Evolutionary conservation across 345 rosid genomes (phyloP).

Genomic region (Litchi chinensis): DNA sequence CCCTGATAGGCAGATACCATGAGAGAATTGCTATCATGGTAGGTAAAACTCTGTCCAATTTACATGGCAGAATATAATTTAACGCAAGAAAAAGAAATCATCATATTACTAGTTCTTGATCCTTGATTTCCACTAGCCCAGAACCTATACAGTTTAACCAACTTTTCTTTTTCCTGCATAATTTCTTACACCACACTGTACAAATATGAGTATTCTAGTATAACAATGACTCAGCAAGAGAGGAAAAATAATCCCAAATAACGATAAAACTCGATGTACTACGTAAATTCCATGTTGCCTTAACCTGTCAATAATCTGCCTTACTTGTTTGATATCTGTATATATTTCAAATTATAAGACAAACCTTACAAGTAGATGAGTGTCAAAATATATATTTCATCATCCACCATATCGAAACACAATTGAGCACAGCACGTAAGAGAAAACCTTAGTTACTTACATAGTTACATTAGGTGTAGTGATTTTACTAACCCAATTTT

Average conservation of each 20-base stretch:
- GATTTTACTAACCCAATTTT: constrained; percentile 49
- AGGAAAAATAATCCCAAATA: too few relatives aligned
- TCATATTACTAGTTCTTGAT: too few relatives aligned
- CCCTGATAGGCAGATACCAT: too few relatives aligned
- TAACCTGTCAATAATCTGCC: not conserved
- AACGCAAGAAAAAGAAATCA: too few relatives aligned
- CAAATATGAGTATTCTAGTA: too few relatives aligned
- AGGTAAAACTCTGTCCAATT: too few relatives aligned
- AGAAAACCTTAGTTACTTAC: constrained; percentile 21
- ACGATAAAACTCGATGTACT: not conserved
- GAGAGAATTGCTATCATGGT: too few relatives aligned
- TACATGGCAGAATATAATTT: too few relatives aligned
- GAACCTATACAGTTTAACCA: too few relatives aligned
- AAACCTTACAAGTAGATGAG: not conserved
- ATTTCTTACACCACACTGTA: too few relatives aligned
- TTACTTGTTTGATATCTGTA: not conserved
- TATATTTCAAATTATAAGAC: not conserved
- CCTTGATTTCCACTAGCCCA: too few relatives aligned
- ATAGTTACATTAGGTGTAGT: constrained; percentile 40
- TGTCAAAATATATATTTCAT: not conserved
- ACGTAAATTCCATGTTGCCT: not conserved
- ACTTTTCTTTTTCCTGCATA: too few relatives aligned
- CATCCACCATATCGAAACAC: not conserved
- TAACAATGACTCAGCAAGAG: not conserved
- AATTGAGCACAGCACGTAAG: not conserved